Evolutionary conservation across 208 protist genomes (phyloP).

Genomic region (Leishmania guyanensis): DNA sequence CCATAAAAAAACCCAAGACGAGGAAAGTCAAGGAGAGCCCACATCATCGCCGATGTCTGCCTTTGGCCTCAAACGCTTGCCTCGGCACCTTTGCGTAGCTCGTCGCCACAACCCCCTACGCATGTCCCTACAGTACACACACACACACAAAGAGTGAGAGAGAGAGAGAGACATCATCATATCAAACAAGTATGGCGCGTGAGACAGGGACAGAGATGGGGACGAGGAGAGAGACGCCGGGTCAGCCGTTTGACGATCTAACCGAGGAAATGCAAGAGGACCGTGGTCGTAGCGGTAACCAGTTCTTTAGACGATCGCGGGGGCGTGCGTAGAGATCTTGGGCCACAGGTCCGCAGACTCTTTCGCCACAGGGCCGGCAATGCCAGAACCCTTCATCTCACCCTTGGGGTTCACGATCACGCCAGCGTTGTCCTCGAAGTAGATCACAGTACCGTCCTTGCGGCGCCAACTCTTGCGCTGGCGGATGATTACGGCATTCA

Average conservation of each 20-base stretch:
- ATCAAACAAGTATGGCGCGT: neutral
- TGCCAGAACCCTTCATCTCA: slow-evolving; percentile 99
- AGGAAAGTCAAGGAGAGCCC: neutral
- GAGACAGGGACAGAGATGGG: neutral
- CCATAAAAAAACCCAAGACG: neutral
- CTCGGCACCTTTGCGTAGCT: neutral
- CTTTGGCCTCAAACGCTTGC: neutral
- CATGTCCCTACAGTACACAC: neutral
- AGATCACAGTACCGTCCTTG: slow-evolving; percentile 98
- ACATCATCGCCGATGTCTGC: neutral
- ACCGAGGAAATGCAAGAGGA: neutral
- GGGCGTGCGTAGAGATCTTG: slow-evolving; percentile 97
- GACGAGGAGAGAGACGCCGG: neutral
- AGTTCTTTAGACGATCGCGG: slow-evolving; percentile 94
- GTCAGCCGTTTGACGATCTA: neutral
- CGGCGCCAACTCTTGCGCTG: slow-evolving; percentile 99
- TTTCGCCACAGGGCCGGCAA: slow-evolving; percentile 99
- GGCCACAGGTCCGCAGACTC: slow-evolving; percentile 99
- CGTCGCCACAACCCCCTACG: neutral
- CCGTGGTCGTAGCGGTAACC: neutral
- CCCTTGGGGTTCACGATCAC: slow-evolving; percentile 99
- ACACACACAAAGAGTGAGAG: neutral
- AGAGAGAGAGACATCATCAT: neutral
- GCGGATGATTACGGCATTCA: slow-evolving; percentile 97
- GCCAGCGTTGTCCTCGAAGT: slow-evolving; percentile 99